Evolutionary conservation across 129 eudicot genomes (phyloP).

Genomic region (Cynara cardunculus): DNA sequence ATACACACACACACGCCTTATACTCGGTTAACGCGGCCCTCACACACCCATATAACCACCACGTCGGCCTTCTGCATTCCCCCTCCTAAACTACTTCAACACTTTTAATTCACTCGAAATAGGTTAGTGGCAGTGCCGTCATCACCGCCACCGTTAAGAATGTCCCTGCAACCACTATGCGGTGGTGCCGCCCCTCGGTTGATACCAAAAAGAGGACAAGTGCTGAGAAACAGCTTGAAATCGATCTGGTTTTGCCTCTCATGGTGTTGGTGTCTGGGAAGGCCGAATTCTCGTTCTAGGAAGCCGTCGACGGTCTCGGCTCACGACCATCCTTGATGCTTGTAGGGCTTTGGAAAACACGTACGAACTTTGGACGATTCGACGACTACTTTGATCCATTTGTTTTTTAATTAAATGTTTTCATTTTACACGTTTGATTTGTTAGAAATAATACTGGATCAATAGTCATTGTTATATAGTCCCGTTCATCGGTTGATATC

Average conservation of each 20-base stretch:
- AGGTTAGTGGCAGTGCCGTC: not conserved
- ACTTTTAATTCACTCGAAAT: not conserved
- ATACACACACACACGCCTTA: constrained; percentile 2
- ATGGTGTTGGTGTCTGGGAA: constrained; percentile 12
- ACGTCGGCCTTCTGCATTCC: constrained; percentile 6
- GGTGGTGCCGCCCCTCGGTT: constrained; percentile 14
- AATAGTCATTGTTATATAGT: too few species aligned
- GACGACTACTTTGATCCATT: not conserved
- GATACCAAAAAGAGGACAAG: constrained; percentile 35
- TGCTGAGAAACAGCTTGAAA: constrained; percentile 27
- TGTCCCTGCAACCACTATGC: not conserved
- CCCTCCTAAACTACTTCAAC: constrained; percentile 5
- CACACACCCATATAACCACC: constrained; percentile 12
- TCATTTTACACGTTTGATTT: not conserved
- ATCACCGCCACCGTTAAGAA: not conserved
- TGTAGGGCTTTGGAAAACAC: not conserved
- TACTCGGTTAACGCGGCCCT: constrained; percentile 32
- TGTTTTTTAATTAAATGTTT: not conserved
- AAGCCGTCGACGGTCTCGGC: constrained; percentile 11
- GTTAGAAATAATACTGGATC: not conserved
- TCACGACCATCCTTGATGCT: constrained; percentile 12
- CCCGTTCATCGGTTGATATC: too few species aligned
- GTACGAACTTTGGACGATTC: not conserved
- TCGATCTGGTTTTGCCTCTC: constrained; percentile 11
- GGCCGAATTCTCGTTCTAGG: constrained; percentile 1